Evolutionary conservation across 1,284 basidiomycete genomes (phyloP).

Genomic region (Trichosporon sp.): DNA sequence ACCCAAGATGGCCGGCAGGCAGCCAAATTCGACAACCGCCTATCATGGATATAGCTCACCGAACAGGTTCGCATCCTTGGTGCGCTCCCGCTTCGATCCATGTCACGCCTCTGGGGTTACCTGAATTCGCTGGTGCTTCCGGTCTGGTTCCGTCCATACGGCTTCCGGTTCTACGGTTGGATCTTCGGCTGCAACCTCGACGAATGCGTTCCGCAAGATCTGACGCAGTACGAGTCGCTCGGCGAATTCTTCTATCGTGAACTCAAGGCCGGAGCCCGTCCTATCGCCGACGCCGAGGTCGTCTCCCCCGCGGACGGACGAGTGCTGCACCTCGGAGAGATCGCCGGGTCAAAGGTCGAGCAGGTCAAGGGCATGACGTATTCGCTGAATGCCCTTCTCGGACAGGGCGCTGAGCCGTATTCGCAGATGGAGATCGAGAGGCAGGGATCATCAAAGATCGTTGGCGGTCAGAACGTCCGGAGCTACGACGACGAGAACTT

Average conservation of each 20-base stretch:
- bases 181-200: conserved; percentile 92
- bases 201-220: conserved; percentile 79
- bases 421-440: conserved; percentile 32
- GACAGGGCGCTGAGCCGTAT: conserved; percentile 50
- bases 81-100: conserved; percentile 87
- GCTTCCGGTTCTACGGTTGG: conserved; percentile 80
- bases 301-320: conserved; percentile 93
- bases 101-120: conserved; percentile 95
- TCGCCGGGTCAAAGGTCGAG: conserved; percentile 79
- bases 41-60: conserved; percentile 20
- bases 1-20: conserved; percentile 9
- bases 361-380: conserved; percentile 99
- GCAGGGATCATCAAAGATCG: conserved; percentile 50
- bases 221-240: conserved; percentile 76
- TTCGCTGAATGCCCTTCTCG: conserved; percentile 88
- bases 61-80: conserved; percentile 89
- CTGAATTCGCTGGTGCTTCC: conserved; percentile 89
- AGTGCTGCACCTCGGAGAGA: conserved; percentile 88
- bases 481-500: conserved; percentile 72
- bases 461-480: conserved; percentile 43
- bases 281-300: conserved; percentile 75
- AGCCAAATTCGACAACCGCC: background rate
- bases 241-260: conserved; percentile 95
- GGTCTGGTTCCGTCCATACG: conserved; percentile 88
- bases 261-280: conserved; percentile 78